Conservation (phyloP, 2,329 filamentous ascomycete genomes). For the Cladosporium velox region DNA sequence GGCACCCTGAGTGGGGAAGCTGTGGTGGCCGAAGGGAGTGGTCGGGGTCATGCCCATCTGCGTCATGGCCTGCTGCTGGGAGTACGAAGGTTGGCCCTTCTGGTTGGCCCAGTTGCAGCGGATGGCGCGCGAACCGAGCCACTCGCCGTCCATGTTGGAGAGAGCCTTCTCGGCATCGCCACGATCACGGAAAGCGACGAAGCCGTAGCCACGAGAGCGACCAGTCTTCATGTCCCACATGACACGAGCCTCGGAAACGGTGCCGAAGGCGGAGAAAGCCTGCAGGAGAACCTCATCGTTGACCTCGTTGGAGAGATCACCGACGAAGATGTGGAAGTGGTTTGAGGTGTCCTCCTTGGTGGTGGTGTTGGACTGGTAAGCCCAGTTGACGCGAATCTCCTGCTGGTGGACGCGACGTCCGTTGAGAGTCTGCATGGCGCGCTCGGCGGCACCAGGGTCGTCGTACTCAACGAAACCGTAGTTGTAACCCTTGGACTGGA, state of each 20-base stretch:
- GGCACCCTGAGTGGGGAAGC: slow-evolving; percentile 90
- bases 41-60: slow-evolving; percentile 98
- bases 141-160: slow-evolving; percentile 98
- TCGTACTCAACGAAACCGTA: slow-evolving; percentile 99
- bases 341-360: slow-evolving; percentile 97
- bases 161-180: slow-evolving; percentile 92
- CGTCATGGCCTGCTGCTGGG: slow-evolving; percentile 94
- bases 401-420: slow-evolving; percentile 91
- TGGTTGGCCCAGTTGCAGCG: slow-evolving; percentile 99
- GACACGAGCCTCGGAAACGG: slow-evolving; percentile 93
- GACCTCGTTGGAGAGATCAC: slow-evolving; percentile 96
- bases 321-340: slow-evolving; percentile 99
- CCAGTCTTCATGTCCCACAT: slow-evolving; percentile 99
- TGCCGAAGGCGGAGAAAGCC: slow-evolving; percentile 94
- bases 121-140: slow-evolving; percentile 96
- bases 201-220: slow-evolving; percentile 93
- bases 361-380: slow-evolving; percentile 91
- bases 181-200: slow-evolving; percentile 95
- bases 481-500: slow-evolving; percentile 92
- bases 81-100: slow-evolving; percentile 98
- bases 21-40: slow-evolving; percentile 90
- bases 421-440: slow-evolving; percentile 96
- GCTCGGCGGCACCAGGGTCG: slow-evolving; percentile 92
- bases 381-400: slow-evolving; percentile 99
- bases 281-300: slow-evolving; percentile 93